A percentile compares a stretch with the other conserved stretches of the same genome.
Evolutionary conservation across 805 yeast species (phyloP).

Genomic region (Lipomyces orientalis): DNA sequence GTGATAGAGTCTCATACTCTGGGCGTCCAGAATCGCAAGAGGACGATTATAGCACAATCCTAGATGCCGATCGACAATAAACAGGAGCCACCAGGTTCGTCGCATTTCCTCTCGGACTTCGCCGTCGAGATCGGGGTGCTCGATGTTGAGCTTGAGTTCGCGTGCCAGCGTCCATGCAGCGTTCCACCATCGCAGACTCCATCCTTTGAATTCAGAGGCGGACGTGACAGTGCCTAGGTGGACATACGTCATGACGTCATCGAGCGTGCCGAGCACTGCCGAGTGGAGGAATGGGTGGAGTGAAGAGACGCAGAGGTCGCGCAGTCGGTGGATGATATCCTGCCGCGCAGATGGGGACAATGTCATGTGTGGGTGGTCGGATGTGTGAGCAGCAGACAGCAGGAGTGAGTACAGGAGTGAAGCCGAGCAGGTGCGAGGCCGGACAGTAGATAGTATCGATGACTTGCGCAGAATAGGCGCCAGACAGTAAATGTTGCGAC

Average conservation of each 20-base stretch:
- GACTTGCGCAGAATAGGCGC: conserved; percentile 41
- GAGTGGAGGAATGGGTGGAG: conserved; percentile 39
- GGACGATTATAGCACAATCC: conserved; percentile 49
- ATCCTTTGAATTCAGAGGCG: conserved; percentile 45
- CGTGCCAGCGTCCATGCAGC: conserved; percentile 43
- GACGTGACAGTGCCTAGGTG: conserved; percentile 45
- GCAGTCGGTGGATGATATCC: conserved; percentile 39
- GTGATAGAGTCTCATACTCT: conserved; percentile 43
- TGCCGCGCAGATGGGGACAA: conserved; percentile 41
- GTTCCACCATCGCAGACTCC: conserved; percentile 45
- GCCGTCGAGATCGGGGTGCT: conserved; percentile 37
- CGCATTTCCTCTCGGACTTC: conserved; percentile 50
- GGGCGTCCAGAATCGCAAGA: conserved; percentile 45
- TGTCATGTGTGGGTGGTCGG: conserved; percentile 42
- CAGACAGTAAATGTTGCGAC: conserved; percentile 41
- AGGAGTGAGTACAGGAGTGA: conserved; percentile 41
- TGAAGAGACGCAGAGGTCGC: conserved; percentile 40
- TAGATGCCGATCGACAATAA: conserved; percentile 49
- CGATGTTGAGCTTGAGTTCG: conserved; percentile 43
- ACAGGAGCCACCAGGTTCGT: conserved; percentile 53
- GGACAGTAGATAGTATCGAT: conserved; percentile 35
- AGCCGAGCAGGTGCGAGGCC: conserved; percentile 37
- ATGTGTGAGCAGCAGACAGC: conserved; percentile 43
- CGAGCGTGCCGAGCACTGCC: conserved; percentile 40
- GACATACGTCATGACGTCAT: conserved; percentile 44